A percentile compares a stretch with the other conserved stretches of the same genome.
These are phyloP conservation scores for Talaromyces islandicus DNA, from an alignment of 2,329 filamentous ascomycete genomes.

Conservation along the genomic window DNA sequence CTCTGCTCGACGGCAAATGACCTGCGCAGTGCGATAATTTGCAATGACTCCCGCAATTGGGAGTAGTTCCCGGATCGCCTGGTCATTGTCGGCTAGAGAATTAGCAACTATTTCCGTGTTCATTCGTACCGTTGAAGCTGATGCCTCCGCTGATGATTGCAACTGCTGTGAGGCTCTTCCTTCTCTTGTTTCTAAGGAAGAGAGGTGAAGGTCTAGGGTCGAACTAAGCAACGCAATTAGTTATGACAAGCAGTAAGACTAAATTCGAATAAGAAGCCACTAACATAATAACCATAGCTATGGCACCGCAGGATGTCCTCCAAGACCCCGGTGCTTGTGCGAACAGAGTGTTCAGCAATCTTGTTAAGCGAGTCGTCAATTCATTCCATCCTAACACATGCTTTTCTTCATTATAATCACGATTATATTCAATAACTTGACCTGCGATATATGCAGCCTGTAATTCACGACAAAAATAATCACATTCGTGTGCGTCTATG, in stretches of 20 bases:
- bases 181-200: not conserved
- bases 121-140: not conserved
- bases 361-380: not conserved
- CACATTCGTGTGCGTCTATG: not conserved
- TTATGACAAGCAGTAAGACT: not conserved
- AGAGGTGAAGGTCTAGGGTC: not conserved
- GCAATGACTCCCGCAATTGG: conserved; percentile 3
- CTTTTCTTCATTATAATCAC: not conserved
- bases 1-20: not conserved
- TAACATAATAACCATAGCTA: conserved; percentile 3
- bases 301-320: conserved; percentile 6
- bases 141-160: not conserved
- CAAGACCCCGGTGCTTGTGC: conserved; percentile 5
- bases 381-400: not conserved
- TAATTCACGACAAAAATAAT: conserved; percentile 3
- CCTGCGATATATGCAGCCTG: conserved; percentile 1
- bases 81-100: conserved; percentile 1
- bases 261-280: not conserved
- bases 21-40: not conserved
- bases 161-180: not conserved
- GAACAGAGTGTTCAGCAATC: not conserved
- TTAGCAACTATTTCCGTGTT: not conserved
- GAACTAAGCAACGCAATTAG: not conserved
- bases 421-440: not conserved
- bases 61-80: not conserved